Base-by-base conservation (phyloP, 2,329 filamentous ascomycete genomes). In the Tolypocladium tropicale region DNA sequence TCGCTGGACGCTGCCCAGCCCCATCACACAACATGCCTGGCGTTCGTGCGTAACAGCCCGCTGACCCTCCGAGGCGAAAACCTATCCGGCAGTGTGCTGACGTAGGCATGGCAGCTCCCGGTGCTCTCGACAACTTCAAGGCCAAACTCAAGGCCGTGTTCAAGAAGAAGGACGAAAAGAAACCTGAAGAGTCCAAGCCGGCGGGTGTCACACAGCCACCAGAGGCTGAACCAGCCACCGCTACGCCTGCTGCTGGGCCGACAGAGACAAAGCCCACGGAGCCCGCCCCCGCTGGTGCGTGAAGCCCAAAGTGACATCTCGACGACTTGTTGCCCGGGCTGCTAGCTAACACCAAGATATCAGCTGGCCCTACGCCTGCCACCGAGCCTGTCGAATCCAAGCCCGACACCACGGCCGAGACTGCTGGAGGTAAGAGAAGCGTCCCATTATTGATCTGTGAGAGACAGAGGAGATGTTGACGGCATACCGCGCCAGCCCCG, bases 81-180 rank as follows among this genome's bases (percentile, higher is more conserved):
- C 28, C 39, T 46, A 18, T 18, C 33, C 25, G 28, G 23, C 51
- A 12, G 28, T 6, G n/a, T 34, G 46, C 56, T 60, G 36, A 60
- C 53, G 16, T 32, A 33, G 2, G 5, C 9, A 7, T 41, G 32
- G 25, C 60, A 82, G 79, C 79, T 55, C 68, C 73, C 53, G 70
- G 75, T 60, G 76, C 78, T 36, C 70, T 82, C 58, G 76, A 78
- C 65, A 81, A 81, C 70, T 62, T 82, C 62, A 80, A 78, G 76
- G 72, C 69, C 65, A 82, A 80, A 76, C 66, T 83, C 65, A 78
- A 77, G 74, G 70, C 71, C 60, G 69, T 73, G 68, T 78, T 80
- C 72, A 78, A 76, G 70, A 78, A 76, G 68, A 77, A 73, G 70
- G 54, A 58, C 46, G 64, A 70, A 50, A 68, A 74, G 62, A 70